Conservation (phyloP, 2,329 filamentous ascomycete genomes). For the Ceratocystis alfenasii region DNA sequence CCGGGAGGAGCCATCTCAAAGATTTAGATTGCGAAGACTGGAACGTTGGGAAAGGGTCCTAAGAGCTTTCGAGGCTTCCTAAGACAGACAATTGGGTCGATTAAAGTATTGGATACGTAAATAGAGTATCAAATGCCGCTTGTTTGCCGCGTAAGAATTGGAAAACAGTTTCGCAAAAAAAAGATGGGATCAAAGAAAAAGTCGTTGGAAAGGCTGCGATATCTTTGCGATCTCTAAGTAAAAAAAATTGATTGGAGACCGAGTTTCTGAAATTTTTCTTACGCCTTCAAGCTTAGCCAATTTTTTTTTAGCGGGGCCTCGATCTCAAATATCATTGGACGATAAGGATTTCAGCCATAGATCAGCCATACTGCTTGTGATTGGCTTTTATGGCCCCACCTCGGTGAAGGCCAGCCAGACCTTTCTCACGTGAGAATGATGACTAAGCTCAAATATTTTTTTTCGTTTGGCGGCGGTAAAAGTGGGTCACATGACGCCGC, state of each 20-base stretch:
- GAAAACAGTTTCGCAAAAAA: slow-evolving; percentile 15
- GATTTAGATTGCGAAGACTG: slow-evolving; percentile 24
- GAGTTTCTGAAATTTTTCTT: slow-evolving; percentile 24
- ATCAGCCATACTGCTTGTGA: slow-evolving; percentile 14
- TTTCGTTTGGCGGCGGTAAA: not conserved
- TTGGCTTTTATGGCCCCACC: slow-evolving; percentile 17
- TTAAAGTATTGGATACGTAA: slow-evolving; percentile 11
- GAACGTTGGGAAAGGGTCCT: slow-evolving; percentile 24
- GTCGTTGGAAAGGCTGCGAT: slow-evolving; percentile 20
- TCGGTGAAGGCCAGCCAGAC: slow-evolving; percentile 15
- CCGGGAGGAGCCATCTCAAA: slow-evolving; percentile 28
- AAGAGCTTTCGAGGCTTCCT: slow-evolving; percentile 18
- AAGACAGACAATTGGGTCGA: slow-evolving; percentile 17
- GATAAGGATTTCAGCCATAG: slow-evolving; percentile 21
- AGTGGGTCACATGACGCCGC: slow-evolving; percentile 18
- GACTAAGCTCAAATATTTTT: slow-evolving; percentile 12
- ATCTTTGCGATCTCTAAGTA: slow-evolving; percentile 21
- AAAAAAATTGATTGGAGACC: slow-evolving; percentile 22
- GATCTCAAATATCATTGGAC: slow-evolving; percentile 22
- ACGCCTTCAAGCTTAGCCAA: slow-evolving; percentile 21
- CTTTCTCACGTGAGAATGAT: slow-evolving; percentile 18
- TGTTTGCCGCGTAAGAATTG: slow-evolving; percentile 13
- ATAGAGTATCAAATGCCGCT: slow-evolving; percentile 4
- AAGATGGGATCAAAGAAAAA: slow-evolving; percentile 14
- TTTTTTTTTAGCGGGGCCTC: slow-evolving; percentile 23